Evolutionary conservation across 2,329 filamentous ascomycete genomes (phyloP), one percentile per base, ranked within the genome.

Genomic region (Phialophora chinensis): DNA sequence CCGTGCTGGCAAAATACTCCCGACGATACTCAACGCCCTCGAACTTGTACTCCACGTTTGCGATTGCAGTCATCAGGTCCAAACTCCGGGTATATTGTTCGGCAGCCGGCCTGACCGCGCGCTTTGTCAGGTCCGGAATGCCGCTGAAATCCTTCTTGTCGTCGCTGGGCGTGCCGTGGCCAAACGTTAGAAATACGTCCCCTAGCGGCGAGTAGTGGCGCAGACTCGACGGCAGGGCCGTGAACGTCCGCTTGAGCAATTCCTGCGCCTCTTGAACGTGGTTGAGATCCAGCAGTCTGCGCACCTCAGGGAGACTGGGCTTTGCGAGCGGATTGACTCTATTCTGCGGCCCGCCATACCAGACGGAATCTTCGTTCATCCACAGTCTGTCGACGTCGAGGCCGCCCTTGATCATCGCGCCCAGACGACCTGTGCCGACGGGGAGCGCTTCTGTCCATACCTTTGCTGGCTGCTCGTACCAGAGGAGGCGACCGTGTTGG

Each of bases 341-440:
- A n/a, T 47, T 57, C 61, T 57, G 52, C 14, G 52, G 73, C 0
- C 74, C 74, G 7, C 74, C 74, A 7, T 64, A 66, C 73, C 74
- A 75, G 11, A 75, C 66, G 12, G 69, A 72, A 60, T 75, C 74
- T 50, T 73, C 59, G 31, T 75, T 75, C 12, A 75, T 57, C 57
- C 73, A 73, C 20, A 74, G 47, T 12, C 65, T 68, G 29, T 72
- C 72, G 11, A 60, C 60, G n/a, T 62, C 71, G 20, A 62, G 54
- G 1, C 65, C 10, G 1, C 72, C 72, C 1, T 71, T 59, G 6
- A 72, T 70, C 66, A 74, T 74, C 1, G 66, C 72, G 4, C 80
- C 80, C 1, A 81, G 72, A 52, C 82, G 78, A 25, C 83, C 83
- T 70, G 84, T 85, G 11, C 83, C 82, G 54, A 85, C 75, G 1